Evolutionary conservation across 78 protist genomes (phyloP).

Genomic region (Tieghemostelium lacteum): DNA sequence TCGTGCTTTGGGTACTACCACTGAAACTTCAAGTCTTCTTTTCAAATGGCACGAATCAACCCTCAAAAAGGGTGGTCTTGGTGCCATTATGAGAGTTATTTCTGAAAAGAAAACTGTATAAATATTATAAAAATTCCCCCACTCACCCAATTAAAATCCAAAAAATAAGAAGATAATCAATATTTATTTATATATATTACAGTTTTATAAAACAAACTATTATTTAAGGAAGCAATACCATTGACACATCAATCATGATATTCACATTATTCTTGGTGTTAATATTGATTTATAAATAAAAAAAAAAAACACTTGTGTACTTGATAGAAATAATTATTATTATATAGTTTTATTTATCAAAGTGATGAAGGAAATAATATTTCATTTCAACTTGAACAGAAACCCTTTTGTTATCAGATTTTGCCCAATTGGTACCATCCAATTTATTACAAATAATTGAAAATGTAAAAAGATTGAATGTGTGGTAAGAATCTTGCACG

Average conservation of each 20-base stretch:
- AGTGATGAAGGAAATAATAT: slow-evolving; percentile 42
- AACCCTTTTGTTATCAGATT: neutral
- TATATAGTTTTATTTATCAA: neutral
- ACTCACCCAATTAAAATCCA: neutral
- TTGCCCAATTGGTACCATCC: neutral
- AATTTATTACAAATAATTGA: neutral
- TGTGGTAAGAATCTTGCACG: neutral
- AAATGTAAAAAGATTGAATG: slow-evolving; percentile 19
- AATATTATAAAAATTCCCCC: neutral
- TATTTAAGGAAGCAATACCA: too few species aligned
- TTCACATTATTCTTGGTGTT: too few species aligned
- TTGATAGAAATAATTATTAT: too few species aligned
- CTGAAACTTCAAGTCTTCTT: slow-evolving; percentile 63
- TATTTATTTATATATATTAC: too few species aligned
- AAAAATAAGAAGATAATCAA: neutral
- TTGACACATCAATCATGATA: too few species aligned
- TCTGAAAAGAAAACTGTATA: slow-evolving; percentile 78
- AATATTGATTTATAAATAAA: too few species aligned
- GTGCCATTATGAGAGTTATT: slow-evolving; percentile 78
- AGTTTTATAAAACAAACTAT: too few species aligned
- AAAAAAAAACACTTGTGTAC: too few species aligned
- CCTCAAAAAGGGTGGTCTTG: slow-evolving; percentile 82
- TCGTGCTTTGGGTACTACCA: slow-evolving; percentile 67
- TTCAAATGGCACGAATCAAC: slow-evolving; percentile 87
- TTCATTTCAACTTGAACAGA: slow-evolving; percentile 8